Evolutionary conservation across 164 flowering plant species (phyloP).

Genomic region (Magnolia officinalis): DNA sequence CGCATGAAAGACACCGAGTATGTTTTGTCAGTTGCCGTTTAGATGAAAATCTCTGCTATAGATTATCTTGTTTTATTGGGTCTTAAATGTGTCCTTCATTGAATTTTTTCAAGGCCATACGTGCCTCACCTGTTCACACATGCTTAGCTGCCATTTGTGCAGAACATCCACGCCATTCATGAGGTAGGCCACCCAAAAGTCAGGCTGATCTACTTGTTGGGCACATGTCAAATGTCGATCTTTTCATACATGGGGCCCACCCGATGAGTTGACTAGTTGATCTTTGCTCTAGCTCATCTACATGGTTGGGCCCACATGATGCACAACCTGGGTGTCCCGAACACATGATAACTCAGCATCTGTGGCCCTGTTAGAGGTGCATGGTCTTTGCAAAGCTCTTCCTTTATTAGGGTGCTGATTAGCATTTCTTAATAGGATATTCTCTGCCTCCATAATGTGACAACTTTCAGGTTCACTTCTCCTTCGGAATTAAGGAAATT

Average conservation of each 20-base stretch:
- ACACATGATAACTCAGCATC: not conserved
- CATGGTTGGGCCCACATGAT: not conserved
- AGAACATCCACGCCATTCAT: not conserved
- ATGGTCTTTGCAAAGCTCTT: not conserved
- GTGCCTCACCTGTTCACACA: not conserved
- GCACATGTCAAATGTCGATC: not conserved
- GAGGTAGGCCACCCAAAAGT: not conserved
- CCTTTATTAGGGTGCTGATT: not conserved
- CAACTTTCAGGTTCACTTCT: constrained; percentile 53
- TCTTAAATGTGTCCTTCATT: not conserved
- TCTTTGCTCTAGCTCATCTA: not conserved
- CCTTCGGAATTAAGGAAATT: constrained; percentile 53
- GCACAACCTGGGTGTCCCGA: not conserved
- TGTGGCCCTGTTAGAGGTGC: not conserved
- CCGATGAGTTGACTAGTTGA: not conserved
- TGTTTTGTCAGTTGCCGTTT: constrained; percentile 4
- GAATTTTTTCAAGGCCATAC: not conserved
- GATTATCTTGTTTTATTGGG: not conserved
- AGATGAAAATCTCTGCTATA: not conserved
- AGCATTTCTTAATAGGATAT: not conserved
- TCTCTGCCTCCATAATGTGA: not conserved
- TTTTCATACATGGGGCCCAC: not conserved
- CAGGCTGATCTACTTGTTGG: not conserved
- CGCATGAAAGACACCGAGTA: constrained; percentile 66
- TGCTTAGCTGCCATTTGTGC: not conserved